phyloP scores from a whole-genome alignment of 1,284 basidiomycete species.

The Somion occarium region DNA sequence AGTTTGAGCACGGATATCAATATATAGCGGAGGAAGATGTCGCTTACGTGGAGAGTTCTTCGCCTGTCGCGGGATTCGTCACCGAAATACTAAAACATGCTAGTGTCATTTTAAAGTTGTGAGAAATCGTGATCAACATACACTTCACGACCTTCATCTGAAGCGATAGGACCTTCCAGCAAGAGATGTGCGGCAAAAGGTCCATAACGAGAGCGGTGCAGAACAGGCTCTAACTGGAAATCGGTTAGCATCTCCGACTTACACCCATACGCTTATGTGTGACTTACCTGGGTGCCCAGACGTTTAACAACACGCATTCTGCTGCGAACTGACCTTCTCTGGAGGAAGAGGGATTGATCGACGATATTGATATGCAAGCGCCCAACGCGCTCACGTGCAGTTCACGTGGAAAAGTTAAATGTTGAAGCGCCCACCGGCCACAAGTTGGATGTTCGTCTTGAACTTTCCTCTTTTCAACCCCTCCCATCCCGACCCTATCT shows the following conservation, averaged over 20 bases:
- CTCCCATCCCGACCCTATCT: neutral
- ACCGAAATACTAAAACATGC: constrained; percentile 50
- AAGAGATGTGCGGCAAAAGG: constrained; percentile 22
- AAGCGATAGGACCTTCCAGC: constrained; percentile 13
- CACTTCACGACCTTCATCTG: constrained; percentile 20
- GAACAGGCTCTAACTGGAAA: neutral
- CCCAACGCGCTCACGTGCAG: constrained; percentile 3
- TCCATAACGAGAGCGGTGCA: constrained; percentile 21
- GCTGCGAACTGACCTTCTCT: neutral
- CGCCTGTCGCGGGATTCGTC: constrained; percentile 62
- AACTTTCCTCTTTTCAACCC: neutral
- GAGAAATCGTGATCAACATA: constrained; percentile 12
- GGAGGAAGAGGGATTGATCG: neutral
- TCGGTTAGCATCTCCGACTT: neutral
- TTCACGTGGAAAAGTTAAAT: constrained; percentile 2
- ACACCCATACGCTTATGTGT: neutral
- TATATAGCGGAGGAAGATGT: neutral
- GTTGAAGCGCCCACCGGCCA: neutral
- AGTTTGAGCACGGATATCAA: neutral
- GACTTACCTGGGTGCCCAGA: neutral
- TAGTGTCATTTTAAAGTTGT: neutral
- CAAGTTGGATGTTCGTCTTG: neutral
- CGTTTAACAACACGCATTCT: neutral
- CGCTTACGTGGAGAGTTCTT: constrained; percentile 53
- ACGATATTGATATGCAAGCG: neutral